These are phyloP conservation scores for Lagenidium sp. DNA, from an alignment of 352 stramenopile genomes.

Conservation along the genomic window DNA sequence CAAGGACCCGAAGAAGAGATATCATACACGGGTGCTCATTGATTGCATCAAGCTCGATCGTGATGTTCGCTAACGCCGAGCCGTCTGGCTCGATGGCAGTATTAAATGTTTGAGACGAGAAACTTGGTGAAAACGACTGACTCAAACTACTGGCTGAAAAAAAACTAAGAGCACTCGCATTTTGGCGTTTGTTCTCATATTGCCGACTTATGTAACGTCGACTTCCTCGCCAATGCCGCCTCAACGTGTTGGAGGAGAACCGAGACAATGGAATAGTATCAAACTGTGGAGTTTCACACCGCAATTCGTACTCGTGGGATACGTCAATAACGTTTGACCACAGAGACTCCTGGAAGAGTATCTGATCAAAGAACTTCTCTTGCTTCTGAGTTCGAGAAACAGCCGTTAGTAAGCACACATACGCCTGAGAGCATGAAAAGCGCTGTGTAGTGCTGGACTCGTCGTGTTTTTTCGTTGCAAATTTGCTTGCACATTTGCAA, in stretches of 20 bases:
- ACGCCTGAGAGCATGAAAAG: conserved; percentile 54
- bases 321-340: conserved; percentile 64
- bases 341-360: conserved; percentile 65
- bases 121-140: conserved; percentile 12
- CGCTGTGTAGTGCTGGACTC: conserved; percentile 24
- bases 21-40: conserved; percentile 77
- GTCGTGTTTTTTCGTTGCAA: conserved; percentile 41
- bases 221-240: conserved; percentile 12
- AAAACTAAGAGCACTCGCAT: conserved; percentile 39
- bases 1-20: conserved; percentile 50
- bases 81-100: conserved; percentile 11
- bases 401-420: conserved; percentile 63
- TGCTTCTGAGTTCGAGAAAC: conserved; percentile 79
- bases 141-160: conserved; percentile 73
- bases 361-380: conserved; percentile 83
- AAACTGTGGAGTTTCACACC: conserved; percentile 40
- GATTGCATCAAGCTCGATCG: conserved; percentile 67
- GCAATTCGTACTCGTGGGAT: conserved; percentile 27
- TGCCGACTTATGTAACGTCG: too few species aligned
- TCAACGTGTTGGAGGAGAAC: conserved; percentile 26
- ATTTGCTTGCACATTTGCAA: conserved; percentile 75
- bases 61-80: conserved; percentile 15
- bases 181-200: too few species aligned
- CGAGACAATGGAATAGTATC: conserved; percentile 41
- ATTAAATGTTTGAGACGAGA: too few species aligned